phyloP scores from a whole-genome alignment of 2,329 filamentous ascomycete species.

The Xylariaceae sp. region DNA sequence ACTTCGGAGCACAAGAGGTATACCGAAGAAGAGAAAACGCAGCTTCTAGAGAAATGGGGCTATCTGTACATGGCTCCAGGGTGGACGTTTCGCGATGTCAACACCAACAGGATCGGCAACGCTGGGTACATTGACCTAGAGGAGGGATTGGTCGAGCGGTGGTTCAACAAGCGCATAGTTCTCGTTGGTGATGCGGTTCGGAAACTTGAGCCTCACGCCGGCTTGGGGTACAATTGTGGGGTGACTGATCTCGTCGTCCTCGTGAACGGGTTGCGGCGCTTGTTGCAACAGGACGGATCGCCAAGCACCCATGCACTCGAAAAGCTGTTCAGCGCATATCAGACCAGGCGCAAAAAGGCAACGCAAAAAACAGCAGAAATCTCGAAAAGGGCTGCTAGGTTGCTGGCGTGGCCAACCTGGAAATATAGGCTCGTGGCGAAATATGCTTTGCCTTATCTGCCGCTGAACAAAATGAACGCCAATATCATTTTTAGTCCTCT shows the following conservation, averaged over 20 bases:
- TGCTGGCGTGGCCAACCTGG: constrained; percentile 23
- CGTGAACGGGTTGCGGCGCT: constrained; percentile 34
- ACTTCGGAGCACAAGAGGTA: constrained; percentile 36
- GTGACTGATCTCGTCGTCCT: constrained; percentile 38
- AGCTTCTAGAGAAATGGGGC: constrained; percentile 32
- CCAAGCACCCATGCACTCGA: constrained; percentile 28
- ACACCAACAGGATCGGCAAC: constrained; percentile 23
- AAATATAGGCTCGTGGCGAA: constrained; percentile 31
- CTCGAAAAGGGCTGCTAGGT: constrained; percentile 23
- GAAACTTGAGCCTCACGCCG: constrained; percentile 44
- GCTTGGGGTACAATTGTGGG: constrained; percentile 43
- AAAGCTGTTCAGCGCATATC: constrained; percentile 31
- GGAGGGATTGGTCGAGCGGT: constrained; percentile 43
- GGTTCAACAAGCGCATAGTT: constrained; percentile 41
- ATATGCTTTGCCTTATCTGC: constrained; percentile 14
- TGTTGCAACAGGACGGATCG: constrained; percentile 21
- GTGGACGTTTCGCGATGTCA: constrained; percentile 37
- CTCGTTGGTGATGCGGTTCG: constrained; percentile 45
- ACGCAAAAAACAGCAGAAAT: constrained; percentile 28
- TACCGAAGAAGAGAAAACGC: constrained; percentile 39
- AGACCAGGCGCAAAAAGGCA: constrained; percentile 29
- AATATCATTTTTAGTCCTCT: background rate
- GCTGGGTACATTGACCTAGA: constrained; percentile 41
- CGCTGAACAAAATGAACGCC: background rate
- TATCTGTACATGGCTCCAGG: constrained; percentile 37